Conservation (phyloP, 208 protist species). For the Crithidia bombi region DNA sequence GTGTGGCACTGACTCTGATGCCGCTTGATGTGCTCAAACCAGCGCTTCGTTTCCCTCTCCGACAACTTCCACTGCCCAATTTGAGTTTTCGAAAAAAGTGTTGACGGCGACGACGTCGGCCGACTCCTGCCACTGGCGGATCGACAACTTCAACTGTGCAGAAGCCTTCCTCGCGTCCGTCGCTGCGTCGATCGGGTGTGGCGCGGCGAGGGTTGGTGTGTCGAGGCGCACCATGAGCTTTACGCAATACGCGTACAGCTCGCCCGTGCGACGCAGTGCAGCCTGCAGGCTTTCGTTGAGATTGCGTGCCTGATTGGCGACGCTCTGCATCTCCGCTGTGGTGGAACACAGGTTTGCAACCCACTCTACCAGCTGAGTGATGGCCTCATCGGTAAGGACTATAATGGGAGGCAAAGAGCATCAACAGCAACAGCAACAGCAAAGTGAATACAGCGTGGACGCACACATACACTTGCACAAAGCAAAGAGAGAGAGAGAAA, state of each 20-base stretch:
- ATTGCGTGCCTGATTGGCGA: neutral
- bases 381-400: neutral
- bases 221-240: slow-evolving; percentile 3
- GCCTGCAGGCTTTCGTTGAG: neutral
- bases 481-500: too few relatives aligned
- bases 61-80: slow-evolving; percentile 6
- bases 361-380: neutral
- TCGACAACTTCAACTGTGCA: slow-evolving; percentile 10
- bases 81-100: neutral
- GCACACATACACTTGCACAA: too few relatives aligned
- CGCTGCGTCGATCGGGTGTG: neutral
- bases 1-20: neutral
- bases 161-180: neutral
- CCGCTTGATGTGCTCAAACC: slow-evolving; percentile 1
- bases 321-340: slow-evolving; percentile 10
- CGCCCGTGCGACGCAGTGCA: slow-evolving; percentile 4
- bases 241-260: slow-evolving; percentile 8
- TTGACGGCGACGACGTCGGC: neutral
- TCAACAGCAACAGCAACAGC: neutral
- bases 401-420: too few relatives aligned
- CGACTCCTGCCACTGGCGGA: slow-evolving; percentile 5
- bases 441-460: too few relatives aligned
- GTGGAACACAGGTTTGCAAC: neutral
- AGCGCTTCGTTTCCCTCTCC: neutral
- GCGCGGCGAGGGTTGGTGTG: neutral